Base-by-base conservation (phyloP, 805 yeast genomes). In the Teunomyces funiuensis region DNA sequence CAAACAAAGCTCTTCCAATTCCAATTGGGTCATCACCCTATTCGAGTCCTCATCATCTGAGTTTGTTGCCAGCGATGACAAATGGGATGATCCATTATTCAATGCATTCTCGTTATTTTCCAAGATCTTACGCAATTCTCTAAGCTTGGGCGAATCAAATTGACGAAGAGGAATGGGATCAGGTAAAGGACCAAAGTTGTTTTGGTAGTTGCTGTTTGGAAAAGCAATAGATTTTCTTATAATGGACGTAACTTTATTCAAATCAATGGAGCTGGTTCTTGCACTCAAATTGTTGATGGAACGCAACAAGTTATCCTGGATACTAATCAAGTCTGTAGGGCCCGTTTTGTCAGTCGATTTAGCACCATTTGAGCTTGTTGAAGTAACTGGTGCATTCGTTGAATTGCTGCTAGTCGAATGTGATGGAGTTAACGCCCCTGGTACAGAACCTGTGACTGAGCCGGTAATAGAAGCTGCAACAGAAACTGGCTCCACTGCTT, bases 101-200 rank as follows among this genome's bases (percentile, higher is more conserved):
- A 31, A 37, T 2, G 45, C 43, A 22, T 46, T 43, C 41, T 67
- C 74, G 41, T 55, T 61, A 42, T 52, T 60, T 37, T 71, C 76
- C 42, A 71, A 62, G 8, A 53, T 45, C 60, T 91, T 90, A 43
- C 98, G 76, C 43, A 89, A 74, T 55, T 93, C 99, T 41, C 98
- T 73, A 42, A 91, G 69, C 48, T 81, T 85, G 4, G 97, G 91
- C 0, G 96, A 86, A 61, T 89, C 97, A 63, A 86, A 89, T 41
- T 79, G 82, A 47, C 95, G 79, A 19, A 76, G 69, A 2, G 80
- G 66, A 17, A 77, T 65, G 22, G 90, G 83, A 41, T 83, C 89
- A 0, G 96, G 95, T 20, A 87, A 69, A 5, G 90, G 84, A 3
- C 90, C 91, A 54, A 82, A 77, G 51, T 77, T 77, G 14, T 73